These are phyloP conservation scores for Pleurotus cornucopiae DNA, from an alignment of 768 basidiomycete genomes.

Conservation along the genomic window DNA sequence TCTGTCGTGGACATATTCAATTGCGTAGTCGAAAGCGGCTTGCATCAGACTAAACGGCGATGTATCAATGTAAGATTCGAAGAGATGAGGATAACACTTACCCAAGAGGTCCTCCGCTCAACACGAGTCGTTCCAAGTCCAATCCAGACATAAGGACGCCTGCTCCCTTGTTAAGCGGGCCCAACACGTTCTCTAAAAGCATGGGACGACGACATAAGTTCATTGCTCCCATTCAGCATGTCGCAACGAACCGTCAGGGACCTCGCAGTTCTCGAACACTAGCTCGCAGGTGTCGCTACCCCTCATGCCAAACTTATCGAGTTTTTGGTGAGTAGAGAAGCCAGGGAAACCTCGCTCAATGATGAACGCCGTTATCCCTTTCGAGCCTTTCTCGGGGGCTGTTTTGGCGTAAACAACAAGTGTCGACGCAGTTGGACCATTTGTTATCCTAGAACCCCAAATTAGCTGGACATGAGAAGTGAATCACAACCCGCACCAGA, in stretches of 20 bases:
- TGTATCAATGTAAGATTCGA: background rate
- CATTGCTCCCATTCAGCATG: background rate
- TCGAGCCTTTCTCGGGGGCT: conserved; percentile 68
- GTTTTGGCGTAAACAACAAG: conserved; percentile 94
- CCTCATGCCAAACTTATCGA: conserved; percentile 97
- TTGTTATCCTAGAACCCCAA: conserved; percentile 71
- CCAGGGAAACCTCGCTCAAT: conserved; percentile 79
- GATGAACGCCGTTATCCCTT: conserved; percentile 90
- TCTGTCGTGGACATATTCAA: conserved; percentile 89
- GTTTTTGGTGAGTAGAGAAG: conserved; percentile 84
- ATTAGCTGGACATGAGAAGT: background rate
- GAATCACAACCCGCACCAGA: conserved; percentile 59
- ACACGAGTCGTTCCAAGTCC: conserved; percentile 86
- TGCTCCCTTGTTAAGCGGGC: conserved; percentile 73
- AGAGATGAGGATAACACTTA: conserved; percentile 22
- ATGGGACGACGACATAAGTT: conserved; percentile 10
- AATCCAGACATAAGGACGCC: conserved; percentile 92
- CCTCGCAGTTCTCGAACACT: conserved; percentile 85
- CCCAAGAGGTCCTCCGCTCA: conserved; percentile 92
- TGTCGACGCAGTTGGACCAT: conserved; percentile 88
- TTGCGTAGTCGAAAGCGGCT: conserved; percentile 83
- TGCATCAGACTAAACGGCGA: conserved; percentile 70
- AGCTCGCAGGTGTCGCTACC: conserved; percentile 94
- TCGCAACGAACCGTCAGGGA: conserved; percentile 67
- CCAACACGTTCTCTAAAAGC: conserved; percentile 79